These are phyloP conservation scores for Plasmodium sp. DNA, from an alignment of 169 alveolate genomes.

Conservation along the genomic window DNA sequence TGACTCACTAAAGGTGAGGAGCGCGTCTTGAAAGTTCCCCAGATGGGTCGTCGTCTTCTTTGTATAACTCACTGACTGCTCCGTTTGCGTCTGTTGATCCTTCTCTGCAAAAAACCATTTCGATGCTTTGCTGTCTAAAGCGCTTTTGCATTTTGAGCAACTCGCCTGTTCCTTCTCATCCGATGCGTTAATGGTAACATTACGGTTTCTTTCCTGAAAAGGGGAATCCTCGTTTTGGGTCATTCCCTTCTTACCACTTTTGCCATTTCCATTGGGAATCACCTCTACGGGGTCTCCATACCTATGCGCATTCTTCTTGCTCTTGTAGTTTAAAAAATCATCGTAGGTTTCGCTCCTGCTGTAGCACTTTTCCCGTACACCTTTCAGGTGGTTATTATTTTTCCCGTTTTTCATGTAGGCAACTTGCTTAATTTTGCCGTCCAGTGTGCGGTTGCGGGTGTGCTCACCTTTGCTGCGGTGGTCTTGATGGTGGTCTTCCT, in stretches of 20 bases:
- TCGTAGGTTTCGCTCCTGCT: conserved; percentile 5
- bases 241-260: conserved; percentile 20
- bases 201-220: background rate
- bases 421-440: conserved; percentile 44
- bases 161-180: background rate
- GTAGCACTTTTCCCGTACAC: background rate
- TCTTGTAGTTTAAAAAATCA: background rate
- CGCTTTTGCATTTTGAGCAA: background rate
- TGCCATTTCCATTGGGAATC: background rate
- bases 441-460: background rate
- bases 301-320: background rate
- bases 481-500: conserved; percentile 60
- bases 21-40: background rate
- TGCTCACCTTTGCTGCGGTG: conserved; percentile 30
- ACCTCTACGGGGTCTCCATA: background rate
- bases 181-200: background rate
- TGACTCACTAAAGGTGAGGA: background rate
- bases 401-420: conserved; percentile 8
- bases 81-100: background rate
- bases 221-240: background rate
- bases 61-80: background rate
- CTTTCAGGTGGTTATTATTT: conserved; percentile 4
- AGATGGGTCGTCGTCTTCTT: background rate
- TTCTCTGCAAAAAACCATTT: background rate
- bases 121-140: background rate